Percentiles rank a stretch among this genome's conserved stretches.
Conservation (phyloP, 805 yeast genomes). For the Komagataella pseudopastoris region DNA sequence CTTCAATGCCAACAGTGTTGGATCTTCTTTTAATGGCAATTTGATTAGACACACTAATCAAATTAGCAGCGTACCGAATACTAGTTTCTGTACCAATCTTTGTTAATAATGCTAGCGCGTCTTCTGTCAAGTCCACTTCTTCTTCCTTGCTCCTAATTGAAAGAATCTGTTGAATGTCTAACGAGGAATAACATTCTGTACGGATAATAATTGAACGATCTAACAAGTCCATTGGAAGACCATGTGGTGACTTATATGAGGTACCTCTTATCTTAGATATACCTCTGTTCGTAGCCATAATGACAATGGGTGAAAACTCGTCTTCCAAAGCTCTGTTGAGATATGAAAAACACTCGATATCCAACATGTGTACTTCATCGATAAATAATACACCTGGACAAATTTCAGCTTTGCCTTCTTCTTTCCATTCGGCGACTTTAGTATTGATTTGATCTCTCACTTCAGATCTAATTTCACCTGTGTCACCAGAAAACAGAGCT, state of each 20-base stretch:
- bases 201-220: constrained; percentile 91
- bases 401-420: constrained; percentile 96
- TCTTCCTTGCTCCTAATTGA: constrained; percentile 89
- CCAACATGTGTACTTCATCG: constrained; percentile 98
- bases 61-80: constrained; percentile 83
- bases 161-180: constrained; percentile 78
- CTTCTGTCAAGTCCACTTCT: constrained; percentile 71
- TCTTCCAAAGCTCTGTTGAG: constrained; percentile 94
- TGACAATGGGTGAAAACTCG: constrained; percentile 91
- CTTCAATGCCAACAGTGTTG: constrained; percentile 53
- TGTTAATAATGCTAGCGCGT: constrained; percentile 78
- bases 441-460: constrained; percentile 94
- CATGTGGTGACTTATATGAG: constrained; percentile 89
- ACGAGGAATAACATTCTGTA: constrained; percentile 62
- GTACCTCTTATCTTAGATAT: constrained; percentile 90
- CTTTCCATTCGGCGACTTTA: constrained; percentile 96
- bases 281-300: constrained; percentile 98
- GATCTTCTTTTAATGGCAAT: constrained; percentile 74
- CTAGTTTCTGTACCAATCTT: constrained; percentile 85
- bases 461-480: constrained; percentile 94
- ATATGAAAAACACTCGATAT: constrained; percentile 92
- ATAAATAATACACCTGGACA: constrained; percentile 96
- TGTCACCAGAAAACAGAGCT: constrained; percentile 90
- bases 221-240: constrained; percentile 88
- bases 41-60: constrained; percentile 82